Evolutionary conservation across 768 basidiomycete genomes (phyloP), one percentile per base, ranked within the genome.

Genomic region (Mycena galericulata): DNA sequence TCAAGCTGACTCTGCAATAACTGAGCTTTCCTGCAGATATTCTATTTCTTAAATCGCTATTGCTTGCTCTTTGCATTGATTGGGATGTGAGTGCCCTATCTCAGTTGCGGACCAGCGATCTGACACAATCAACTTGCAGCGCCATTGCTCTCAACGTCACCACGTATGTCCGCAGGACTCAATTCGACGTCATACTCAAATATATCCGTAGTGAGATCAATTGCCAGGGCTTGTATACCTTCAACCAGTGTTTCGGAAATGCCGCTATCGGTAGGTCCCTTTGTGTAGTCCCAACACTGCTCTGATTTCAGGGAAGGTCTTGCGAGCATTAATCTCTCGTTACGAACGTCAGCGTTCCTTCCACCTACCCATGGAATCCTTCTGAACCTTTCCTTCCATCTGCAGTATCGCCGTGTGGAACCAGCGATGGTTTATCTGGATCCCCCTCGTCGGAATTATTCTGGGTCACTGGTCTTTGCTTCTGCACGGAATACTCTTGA

Each of bases 391-490:
- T 45, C 68, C 79, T 34, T 45, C 1, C 40, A 15, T 34, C 51
- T 58, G 3, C 65, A 92, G 91, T 8, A 89, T 92, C 74, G 91
- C 91, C 0, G 88, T 92, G 1, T 92, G 91, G 90, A 87, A 86
- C 0, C 86, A 90, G 67, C 84, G 80, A 51, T 83, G 78, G 79
- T 87, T 81, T 63, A 83, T 92, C 41, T 82, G 88, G 29, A 56
- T 79, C 15, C 86, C 87, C 24, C 81, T 92, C 2, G 76, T 89
- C 24, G 60, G 81, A 4, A 77, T 92, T 55, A 91, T 91, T 68
- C 79, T 92, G 18, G 91, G 85, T 0, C 91, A 92, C 73, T 92
- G 90, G 91, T 90, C 90, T 4, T 81, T 92, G 45, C 81, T 92
- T 30, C 79, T 92, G 32, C 90, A 90, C 73, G 91, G 91, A 34